A percentile compares a stretch with the other conserved stretches of the same genome.
These are phyloP conservation scores for Cryomyces minteri DNA, from an alignment of 495 filamentous ascomycete species.

Conservation along the genomic window DNA sequence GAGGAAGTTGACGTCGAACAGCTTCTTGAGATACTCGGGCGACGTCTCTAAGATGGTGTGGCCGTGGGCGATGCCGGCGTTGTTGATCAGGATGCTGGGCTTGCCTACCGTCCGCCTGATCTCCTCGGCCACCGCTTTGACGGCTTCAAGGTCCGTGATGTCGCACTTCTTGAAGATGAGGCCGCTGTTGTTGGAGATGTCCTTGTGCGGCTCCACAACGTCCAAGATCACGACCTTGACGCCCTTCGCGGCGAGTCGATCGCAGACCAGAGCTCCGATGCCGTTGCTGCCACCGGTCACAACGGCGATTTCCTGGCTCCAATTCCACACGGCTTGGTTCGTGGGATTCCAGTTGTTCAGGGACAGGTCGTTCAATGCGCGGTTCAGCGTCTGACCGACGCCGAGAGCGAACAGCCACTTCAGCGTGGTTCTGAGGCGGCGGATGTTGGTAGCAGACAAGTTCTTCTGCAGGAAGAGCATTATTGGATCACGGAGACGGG, in stretches of 20 bases:
- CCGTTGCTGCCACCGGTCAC: slow-evolving; percentile 39
- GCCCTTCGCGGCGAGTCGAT: slow-evolving; percentile 26
- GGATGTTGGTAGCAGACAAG: slow-evolving; percentile 2
- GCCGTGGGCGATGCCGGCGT: slow-evolving; percentile 34
- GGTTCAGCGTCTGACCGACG: slow-evolving; percentile 24
- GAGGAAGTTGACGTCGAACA: slow-evolving; percentile 42
- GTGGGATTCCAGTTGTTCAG: slow-evolving; percentile 32
- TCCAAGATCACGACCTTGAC: slow-evolving; percentile 34
- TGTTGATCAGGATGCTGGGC: slow-evolving; percentile 40
- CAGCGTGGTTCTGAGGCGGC: not conserved
- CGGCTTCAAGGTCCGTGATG: slow-evolving; percentile 28
- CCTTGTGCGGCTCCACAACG: slow-evolving; percentile 18
- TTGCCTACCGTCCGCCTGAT: slow-evolving; percentile 29
- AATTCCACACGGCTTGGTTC: slow-evolving; percentile 25
- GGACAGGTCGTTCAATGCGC: slow-evolving; percentile 17
- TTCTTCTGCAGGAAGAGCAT: slow-evolving; percentile 2
- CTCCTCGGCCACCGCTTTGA: slow-evolving; percentile 24
- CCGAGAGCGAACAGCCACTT: slow-evolving; percentile 18
- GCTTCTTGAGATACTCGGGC: slow-evolving; percentile 26
- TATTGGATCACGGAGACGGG: slow-evolving; percentile 1
- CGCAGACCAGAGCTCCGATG: slow-evolving; percentile 32
- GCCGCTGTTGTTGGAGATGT: slow-evolving; percentile 12
- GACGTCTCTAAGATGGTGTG: slow-evolving; percentile 28
- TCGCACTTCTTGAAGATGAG: slow-evolving; percentile 30
- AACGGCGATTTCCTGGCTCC: slow-evolving; percentile 33